phyloP scores from a whole-genome alignment of 495 filamentous ascomycete genomes.

The Lichenothelia convexa region DNA sequence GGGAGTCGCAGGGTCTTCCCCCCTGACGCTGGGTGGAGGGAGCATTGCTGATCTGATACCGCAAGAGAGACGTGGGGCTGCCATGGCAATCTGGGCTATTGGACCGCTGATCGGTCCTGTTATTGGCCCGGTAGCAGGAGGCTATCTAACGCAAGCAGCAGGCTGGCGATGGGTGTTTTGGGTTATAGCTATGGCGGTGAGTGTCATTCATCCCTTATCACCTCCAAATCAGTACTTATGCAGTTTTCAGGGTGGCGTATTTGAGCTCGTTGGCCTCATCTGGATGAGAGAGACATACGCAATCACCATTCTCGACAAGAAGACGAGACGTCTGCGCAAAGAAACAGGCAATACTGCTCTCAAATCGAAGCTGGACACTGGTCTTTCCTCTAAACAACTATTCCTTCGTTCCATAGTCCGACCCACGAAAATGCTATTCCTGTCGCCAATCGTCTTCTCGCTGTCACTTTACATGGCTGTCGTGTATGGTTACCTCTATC shows the following conservation, averaged over 20 bases:
- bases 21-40: constrained; percentile 28
- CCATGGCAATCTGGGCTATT: constrained; percentile 30
- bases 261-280: constrained; percentile 7
- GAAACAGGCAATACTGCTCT: constrained; percentile 17
- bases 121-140: constrained; percentile 26
- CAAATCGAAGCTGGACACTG: constrained; percentile 17
- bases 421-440: constrained; percentile 32
- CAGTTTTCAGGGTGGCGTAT: constrained; percentile 11
- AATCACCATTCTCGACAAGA: constrained; percentile 14
- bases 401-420: constrained; percentile 29
- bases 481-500: constrained; percentile 59
- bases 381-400: constrained; percentile 15
- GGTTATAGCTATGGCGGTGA: constrained; percentile 4
- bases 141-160: constrained; percentile 15
- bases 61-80: constrained; percentile 23
- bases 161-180: constrained; percentile 19
- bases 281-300: constrained; percentile 17
- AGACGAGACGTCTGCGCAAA: constrained; percentile 13
- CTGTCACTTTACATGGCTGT: constrained; percentile 58
- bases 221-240: neutral
- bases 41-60: constrained; percentile 29
- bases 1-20: constrained; percentile 25
- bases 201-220: neutral
- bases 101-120: constrained; percentile 22
- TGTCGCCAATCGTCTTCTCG: constrained; percentile 42